phyloP scores from a whole-genome alignment of 2,329 filamentous ascomycete genomes.

The Aspergillus pseudoglaucus region DNA sequence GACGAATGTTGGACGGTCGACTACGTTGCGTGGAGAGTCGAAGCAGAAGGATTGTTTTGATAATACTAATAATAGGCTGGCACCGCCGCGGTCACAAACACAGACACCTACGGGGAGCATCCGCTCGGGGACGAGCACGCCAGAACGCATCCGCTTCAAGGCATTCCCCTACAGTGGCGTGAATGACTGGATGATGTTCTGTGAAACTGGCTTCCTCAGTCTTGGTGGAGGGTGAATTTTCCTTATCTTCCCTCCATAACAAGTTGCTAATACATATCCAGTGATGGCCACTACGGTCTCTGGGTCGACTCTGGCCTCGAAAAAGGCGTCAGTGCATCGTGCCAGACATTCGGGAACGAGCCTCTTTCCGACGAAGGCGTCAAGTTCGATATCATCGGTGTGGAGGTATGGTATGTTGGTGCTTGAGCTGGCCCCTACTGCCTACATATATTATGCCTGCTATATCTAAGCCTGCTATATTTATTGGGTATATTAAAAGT shows the following conservation, averaged over 20 bases:
- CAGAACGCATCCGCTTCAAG: conserved; percentile 84
- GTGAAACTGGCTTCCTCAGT: conserved; percentile 76
- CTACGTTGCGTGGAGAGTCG: conserved; percentile 45
- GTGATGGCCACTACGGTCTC: conserved; percentile 81
- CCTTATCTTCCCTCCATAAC: conserved; percentile 14
- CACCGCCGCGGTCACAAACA: background rate
- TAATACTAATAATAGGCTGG: conserved; percentile 12
- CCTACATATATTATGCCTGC: background rate
- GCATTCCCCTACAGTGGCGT: conserved; percentile 93
- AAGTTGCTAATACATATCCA: conserved; percentile 13
- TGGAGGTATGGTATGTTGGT: conserved; percentile 91
- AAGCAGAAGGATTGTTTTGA: conserved; percentile 9
- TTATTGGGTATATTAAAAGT: background rate
- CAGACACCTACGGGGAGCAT: background rate
- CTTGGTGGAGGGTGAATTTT: conserved; percentile 65
- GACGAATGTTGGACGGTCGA: conserved; percentile 54
- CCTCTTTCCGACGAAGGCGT: conserved; percentile 84
- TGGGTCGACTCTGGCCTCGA: conserved; percentile 88
- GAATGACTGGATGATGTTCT: conserved; percentile 95
- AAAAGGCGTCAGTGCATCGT: conserved; percentile 73
- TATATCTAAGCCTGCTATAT: background rate
- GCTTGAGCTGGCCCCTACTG: conserved; percentile 17
- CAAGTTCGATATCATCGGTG: conserved; percentile 84
- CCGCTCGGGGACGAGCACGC: conserved; percentile 39
- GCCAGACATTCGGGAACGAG: conserved; percentile 92